phyloP scores from a whole-genome alignment of 176 grass and related monocot species.

The Stipa capillata region DNA sequence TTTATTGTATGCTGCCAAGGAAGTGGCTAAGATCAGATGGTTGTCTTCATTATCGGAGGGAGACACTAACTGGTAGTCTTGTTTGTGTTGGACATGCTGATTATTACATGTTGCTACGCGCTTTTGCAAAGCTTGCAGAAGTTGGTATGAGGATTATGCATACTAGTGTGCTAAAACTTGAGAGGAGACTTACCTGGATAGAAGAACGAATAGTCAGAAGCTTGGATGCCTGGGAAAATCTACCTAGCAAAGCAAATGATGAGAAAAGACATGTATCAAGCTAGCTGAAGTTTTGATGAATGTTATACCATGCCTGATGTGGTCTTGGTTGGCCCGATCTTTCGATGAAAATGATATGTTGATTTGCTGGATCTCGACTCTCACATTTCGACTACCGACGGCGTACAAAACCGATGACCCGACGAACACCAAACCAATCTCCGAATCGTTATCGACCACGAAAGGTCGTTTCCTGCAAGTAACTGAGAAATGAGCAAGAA shows the following conservation, averaged over 20 bases:
- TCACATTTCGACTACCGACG: no score
- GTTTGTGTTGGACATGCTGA: constrained; percentile 60
- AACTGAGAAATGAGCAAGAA: no score
- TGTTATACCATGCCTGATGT: neutral
- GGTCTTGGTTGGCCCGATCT: no score
- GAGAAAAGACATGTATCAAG: neutral
- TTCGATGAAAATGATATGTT: no score
- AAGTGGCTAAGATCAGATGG: constrained; percentile 28
- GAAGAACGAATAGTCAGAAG: constrained; percentile 39
- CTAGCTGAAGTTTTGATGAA: neutral
- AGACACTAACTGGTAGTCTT: constrained; percentile 17
- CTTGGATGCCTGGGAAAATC: constrained; percentile 25
- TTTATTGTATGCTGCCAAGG: constrained; percentile 50
- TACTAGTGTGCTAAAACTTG: constrained; percentile 49
- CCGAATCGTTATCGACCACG: no score
- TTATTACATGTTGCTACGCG: constrained; percentile 70
- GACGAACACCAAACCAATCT: no score
- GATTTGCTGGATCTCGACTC: no score
- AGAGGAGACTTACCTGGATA: constrained; percentile 64
- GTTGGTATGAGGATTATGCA: constrained; percentile 61
- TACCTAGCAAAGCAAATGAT: neutral
- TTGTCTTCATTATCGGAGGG: constrained; percentile 64
- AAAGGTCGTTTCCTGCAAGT: no score
- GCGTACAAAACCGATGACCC: no score
- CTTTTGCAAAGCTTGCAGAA: constrained; percentile 66